Percentiles rank a stretch among this genome's conserved stretches.
These are phyloP conservation scores for Candida sp. DNA, from an alignment of 1,139 yeast species.

Conservation along the genomic window DNA sequence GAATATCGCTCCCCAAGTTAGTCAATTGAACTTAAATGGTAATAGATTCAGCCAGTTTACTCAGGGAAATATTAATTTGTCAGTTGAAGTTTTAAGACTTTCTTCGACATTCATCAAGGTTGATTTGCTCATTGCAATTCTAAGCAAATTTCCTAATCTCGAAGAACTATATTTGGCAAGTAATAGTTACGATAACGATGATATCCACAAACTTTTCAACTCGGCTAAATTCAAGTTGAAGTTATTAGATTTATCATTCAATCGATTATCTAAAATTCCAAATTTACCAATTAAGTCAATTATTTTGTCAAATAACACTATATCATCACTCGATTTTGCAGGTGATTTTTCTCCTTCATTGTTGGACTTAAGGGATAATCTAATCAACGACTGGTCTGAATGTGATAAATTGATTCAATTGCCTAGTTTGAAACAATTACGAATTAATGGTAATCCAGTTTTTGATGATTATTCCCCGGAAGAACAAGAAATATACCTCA, in stretches of 20 bases:
- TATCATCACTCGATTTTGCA: constrained; percentile 5
- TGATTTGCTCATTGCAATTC: constrained; percentile 19
- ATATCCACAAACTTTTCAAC: constrained; percentile 8
- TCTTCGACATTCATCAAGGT: constrained; percentile 29
- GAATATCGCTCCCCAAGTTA: constrained; percentile 29
- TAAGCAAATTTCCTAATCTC: constrained; percentile 41
- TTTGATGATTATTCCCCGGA: constrained; percentile 28
- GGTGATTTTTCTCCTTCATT: constrained; percentile 3
- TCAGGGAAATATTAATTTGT: constrained; percentile 14
- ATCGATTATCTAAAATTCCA: constrained; percentile 33
- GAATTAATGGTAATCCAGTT: constrained; percentile 54
- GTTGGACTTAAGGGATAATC: constrained; percentile 50
- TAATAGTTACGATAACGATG: constrained; percentile 33
- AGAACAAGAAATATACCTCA: constrained; percentile 35
- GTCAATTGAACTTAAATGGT: constrained; percentile 57
- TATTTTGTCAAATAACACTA: constrained; percentile 26
- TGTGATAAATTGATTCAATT: constrained; percentile 39
- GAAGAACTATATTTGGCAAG: constrained; percentile 43
- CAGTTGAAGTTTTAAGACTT: constrained; percentile 16
- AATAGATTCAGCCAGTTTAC: constrained; percentile 45
- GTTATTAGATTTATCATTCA: constrained; percentile 44
- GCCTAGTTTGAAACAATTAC: constrained; percentile 39
- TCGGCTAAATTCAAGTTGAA: constrained; percentile 11
- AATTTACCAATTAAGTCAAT: constrained; percentile 7
- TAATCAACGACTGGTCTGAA: constrained; percentile 41